Conservation (phyloP, 306 rosid genomes). For the Gleditsia sinensis region DNA sequence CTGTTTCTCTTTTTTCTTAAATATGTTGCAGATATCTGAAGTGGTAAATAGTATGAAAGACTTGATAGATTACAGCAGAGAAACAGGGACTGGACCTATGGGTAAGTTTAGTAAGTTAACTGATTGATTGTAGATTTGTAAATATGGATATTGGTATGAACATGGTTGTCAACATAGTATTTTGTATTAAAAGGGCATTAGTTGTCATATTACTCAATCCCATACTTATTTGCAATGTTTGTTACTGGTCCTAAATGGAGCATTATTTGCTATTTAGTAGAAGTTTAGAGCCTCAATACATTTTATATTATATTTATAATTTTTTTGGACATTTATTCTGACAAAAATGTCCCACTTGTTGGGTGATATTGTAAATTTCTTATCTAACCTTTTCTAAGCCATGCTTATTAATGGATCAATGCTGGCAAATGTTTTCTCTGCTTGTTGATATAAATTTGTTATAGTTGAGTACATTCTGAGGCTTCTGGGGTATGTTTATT, state of each 20-base stretch:
- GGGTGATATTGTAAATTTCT: neutral
- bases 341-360: neutral
- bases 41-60: constrained; percentile 98
- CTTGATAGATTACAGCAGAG: constrained; percentile 95
- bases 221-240: neutral
- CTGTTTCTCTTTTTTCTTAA: constrained; percentile 11
- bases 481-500: neutral
- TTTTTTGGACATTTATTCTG: neutral
- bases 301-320: neutral
- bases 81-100: constrained; percentile 87
- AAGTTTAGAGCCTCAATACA: neutral
- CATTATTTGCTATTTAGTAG: neutral
- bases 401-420: neutral
- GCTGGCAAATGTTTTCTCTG: neutral
- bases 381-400: neutral
- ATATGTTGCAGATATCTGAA: constrained; percentile 78
- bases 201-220: neutral
- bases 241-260: neutral
- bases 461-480: neutral
- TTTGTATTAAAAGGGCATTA: constrained; percentile 12
- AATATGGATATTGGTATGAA: constrained; percentile 26
- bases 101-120: constrained; percentile 56
- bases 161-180: constrained; percentile 10
- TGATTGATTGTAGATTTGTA: constrained; percentile 3
- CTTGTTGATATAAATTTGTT: neutral